These are phyloP conservation scores for Fusarium sambucinum DNA, from an alignment of 2,329 filamentous ascomycete genomes.

Conservation along the genomic window DNA sequence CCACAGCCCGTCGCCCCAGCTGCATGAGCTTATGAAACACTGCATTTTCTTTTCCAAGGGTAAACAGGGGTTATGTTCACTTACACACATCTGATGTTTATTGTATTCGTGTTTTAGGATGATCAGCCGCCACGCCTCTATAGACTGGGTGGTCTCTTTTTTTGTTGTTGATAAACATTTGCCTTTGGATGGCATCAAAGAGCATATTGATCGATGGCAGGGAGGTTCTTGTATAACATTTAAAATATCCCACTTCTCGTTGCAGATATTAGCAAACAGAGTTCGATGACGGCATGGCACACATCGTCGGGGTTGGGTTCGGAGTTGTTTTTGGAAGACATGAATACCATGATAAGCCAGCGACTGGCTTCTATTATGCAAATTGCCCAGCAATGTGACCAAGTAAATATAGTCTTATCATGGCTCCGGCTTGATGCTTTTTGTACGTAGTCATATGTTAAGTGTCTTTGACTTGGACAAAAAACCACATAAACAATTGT, in stretches of 20 bases:
- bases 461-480: neutral
- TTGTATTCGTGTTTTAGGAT: constrained; percentile 34
- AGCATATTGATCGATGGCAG: constrained; percentile 7
- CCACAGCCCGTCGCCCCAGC: constrained; percentile 41
- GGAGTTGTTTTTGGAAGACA: constrained; percentile 33
- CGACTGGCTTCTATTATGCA: constrained; percentile 7
- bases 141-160: constrained; percentile 24
- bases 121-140: constrained; percentile 17
- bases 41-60: constrained; percentile 1
- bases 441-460: no score
- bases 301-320: constrained; percentile 28
- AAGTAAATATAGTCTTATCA: neutral
- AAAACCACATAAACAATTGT: no score
- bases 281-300: constrained; percentile 20
- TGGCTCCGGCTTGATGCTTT: neutral
- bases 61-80: neutral
- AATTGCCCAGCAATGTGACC: neutral
- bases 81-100: constrained; percentile 19
- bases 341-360: constrained; percentile 15
- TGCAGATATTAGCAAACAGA: constrained; percentile 10
- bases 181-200: constrained; percentile 24
- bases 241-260: constrained; percentile 20
- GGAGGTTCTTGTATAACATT: constrained; percentile 35
- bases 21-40: constrained; percentile 35
- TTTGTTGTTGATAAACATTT: constrained; percentile 26